These are phyloP conservation scores for Yamadazyma olivae DNA, from an alignment of 805 yeast genomes.

Conservation along the genomic window DNA sequence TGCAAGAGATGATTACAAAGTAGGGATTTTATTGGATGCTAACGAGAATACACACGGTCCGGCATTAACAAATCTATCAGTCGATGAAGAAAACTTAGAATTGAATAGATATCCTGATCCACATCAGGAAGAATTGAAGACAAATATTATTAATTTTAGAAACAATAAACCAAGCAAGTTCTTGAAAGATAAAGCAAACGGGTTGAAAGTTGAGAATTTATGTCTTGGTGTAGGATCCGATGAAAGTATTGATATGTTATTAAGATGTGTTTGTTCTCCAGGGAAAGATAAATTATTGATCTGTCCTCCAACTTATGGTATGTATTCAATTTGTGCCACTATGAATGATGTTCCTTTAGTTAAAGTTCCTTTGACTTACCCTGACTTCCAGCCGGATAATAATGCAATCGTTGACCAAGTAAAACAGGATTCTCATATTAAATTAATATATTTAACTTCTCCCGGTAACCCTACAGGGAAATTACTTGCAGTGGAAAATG, in stretches of 20 bases:
- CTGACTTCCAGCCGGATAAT: constrained; percentile 56
- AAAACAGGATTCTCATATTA: constrained; percentile 57
- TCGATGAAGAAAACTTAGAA: constrained; percentile 47
- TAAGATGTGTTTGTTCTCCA: constrained; percentile 82
- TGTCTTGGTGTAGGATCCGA: constrained; percentile 98
- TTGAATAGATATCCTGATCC: constrained; percentile 97
- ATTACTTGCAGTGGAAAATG: constrained; percentile 41
- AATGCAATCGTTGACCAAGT: constrained; percentile 53
- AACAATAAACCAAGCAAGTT: constrained; percentile 44
- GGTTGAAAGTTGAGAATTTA: constrained; percentile 60
- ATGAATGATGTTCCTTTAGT: constrained; percentile 84
- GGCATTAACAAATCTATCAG: constrained; percentile 47
- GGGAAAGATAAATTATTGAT: constrained; percentile 76
- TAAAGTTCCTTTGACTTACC: constrained; percentile 59
- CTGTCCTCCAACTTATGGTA: constrained; percentile 96
- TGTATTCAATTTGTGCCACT: constrained; percentile 89
- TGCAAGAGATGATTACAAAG: constrained; percentile 92
- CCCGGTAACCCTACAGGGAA: constrained; percentile 97
- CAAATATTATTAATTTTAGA: constrained; percentile 67
- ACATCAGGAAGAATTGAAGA: constrained; percentile 77
- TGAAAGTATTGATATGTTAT: constrained; percentile 86
- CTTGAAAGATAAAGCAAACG: constrained; percentile 10
- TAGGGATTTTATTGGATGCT: constrained; percentile 88
- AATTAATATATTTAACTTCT: constrained; percentile 80
- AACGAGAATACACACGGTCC: constrained; percentile 96